Conservation (phyloP, 805 yeast species). For the Metschnikowia santaceciliae region DNA sequence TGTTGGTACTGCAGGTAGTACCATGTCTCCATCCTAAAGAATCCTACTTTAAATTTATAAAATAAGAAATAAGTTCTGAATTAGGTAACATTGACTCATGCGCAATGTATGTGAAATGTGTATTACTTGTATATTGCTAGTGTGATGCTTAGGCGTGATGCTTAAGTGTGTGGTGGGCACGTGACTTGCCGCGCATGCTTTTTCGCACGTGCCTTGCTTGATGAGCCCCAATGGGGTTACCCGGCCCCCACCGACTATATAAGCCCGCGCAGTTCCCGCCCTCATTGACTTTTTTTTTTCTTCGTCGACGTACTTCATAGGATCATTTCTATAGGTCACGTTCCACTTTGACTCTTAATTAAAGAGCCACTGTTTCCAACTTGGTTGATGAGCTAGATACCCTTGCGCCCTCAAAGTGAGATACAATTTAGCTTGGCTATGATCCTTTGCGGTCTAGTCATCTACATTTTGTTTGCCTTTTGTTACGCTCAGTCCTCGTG, state of each 20-base stretch:
- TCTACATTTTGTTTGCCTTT: constrained; percentile 55
- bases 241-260: constrained; percentile 13
- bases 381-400: constrained; percentile 93
- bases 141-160: background rate
- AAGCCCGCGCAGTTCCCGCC: constrained; percentile 6
- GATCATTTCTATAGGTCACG: constrained; percentile 91
- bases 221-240: constrained; percentile 8
- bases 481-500: constrained; percentile 14
- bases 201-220: background rate
- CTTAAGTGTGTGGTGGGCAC: background rate
- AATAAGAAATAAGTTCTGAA: no score
- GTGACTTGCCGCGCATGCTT: background rate
- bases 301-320: constrained; percentile 98
- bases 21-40: background rate
- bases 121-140: no score
- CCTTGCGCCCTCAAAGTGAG: constrained; percentile 89
- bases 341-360: constrained; percentile 92
- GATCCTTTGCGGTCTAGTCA: constrained; percentile 88
- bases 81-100: no score
- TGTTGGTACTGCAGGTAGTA: background rate
- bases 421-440: constrained; percentile 74
- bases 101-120: no score
- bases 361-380: constrained; percentile 99
- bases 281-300: constrained; percentile 38
- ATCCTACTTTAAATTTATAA: no score